Conservation (phyloP, 306 rosid genomes). For the Acacia crassicarpa region DNA sequence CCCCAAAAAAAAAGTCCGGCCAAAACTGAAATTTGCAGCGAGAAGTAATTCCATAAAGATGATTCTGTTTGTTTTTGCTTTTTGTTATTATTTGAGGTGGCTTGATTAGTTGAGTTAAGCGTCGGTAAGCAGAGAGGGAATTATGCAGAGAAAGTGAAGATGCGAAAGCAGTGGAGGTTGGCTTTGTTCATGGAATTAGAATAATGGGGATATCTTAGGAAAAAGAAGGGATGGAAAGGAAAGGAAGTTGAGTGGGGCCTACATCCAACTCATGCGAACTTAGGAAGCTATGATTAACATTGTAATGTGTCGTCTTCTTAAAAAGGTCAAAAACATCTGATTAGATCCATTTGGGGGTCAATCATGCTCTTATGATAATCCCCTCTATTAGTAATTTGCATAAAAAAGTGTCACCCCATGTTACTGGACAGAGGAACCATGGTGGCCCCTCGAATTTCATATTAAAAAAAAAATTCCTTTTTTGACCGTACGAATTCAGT, state of each 20-base stretch:
- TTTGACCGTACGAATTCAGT: neutral
- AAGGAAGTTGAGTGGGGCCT: slow-evolving; percentile 30
- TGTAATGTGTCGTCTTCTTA: neutral
- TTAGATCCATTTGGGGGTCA: slow-evolving; percentile 28
- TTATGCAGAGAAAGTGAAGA: slow-evolving; percentile 33
- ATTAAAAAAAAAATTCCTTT: neutral
- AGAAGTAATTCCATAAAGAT: neutral
- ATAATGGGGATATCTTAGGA: slow-evolving; percentile 11
- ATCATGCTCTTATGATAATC: slow-evolving; percentile 49
- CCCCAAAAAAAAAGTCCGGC: neutral
- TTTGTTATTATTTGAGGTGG: slow-evolving; percentile 28
- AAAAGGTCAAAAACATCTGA: neutral
- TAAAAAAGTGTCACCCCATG: slow-evolving; percentile 25
- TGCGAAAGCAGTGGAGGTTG: slow-evolving; percentile 22
- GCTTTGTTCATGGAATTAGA: neutral
- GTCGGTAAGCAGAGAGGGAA: neutral
- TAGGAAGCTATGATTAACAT: neutral
- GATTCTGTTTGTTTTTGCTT: neutral
- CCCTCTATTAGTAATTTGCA: neutral
- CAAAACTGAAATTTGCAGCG: neutral
- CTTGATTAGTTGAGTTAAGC: slow-evolving; percentile 31
- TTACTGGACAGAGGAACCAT: slow-evolving; percentile 24
- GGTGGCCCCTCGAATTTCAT: slow-evolving; percentile 20
- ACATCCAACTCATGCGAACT: neutral
- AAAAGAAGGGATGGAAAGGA: slow-evolving; percentile 14